A percentile compares a stretch with the other conserved stretches of the same genome.
phyloP scores from a whole-genome alignment of 2,329 filamentous ascomycete species.

The Blumeriella jaapii region DNA sequence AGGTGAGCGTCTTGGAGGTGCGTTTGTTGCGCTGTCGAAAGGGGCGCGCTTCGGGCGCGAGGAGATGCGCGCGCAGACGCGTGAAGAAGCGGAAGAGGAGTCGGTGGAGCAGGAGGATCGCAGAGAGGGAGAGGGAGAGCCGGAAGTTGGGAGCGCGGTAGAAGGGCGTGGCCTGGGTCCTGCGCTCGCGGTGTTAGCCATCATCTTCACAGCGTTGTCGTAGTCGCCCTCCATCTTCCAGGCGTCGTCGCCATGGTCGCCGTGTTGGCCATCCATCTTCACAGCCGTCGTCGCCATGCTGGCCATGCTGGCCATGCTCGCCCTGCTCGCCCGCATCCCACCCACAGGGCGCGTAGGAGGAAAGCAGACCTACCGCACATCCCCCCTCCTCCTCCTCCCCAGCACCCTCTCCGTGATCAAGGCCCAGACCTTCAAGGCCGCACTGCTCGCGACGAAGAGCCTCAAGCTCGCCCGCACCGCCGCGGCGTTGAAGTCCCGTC shows the following conservation, averaged over 20 bases:
- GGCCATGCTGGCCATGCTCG: too few relatives aligned
- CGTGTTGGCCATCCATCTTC: not conserved
- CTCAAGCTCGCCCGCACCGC: conserved; percentile 61
- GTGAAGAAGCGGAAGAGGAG: conserved; percentile 83
- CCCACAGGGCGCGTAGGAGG: too few relatives aligned
- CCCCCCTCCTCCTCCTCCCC: not conserved
- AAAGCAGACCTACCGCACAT: not conserved
- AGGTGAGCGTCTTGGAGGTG: conserved; percentile 64
- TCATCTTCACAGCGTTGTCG: too few relatives aligned
- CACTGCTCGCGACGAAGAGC: conserved; percentile 53
- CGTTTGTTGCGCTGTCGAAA: conserved; percentile 77
- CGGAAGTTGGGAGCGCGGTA: conserved; percentile 60
- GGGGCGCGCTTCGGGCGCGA: conserved; percentile 66
- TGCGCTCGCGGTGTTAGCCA: conserved; percentile 14
- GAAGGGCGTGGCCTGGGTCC: conserved; percentile 38
- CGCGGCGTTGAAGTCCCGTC: conserved; percentile 52
- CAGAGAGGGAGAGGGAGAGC: conserved; percentile 70
- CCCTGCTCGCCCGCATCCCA: too few relatives aligned
- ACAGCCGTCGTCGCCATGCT: too few relatives aligned
- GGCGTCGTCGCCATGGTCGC: too few relatives aligned
- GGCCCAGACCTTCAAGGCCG: conserved; percentile 52
- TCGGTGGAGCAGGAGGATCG: conserved; percentile 79
- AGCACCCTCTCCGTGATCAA: conserved; percentile 38
- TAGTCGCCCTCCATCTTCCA: too few relatives aligned
- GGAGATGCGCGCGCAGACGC: conserved; percentile 64